phyloP scores from a whole-genome alignment of 176 grass and related monocot genomes.

The Microstegium vimineum region DNA sequence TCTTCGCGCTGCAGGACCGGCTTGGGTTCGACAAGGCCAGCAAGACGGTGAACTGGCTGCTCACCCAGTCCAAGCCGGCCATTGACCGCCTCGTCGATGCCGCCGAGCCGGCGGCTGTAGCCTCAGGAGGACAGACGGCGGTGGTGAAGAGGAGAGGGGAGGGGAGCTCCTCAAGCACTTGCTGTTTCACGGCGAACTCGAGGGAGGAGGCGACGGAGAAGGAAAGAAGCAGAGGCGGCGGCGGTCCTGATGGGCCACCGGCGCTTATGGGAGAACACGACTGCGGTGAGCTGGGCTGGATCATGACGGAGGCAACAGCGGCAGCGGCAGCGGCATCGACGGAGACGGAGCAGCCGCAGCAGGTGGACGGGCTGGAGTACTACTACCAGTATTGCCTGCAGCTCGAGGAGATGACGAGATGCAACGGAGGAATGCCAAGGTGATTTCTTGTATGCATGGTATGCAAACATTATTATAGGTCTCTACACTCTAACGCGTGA shows the following conservation, averaged over 20 bases:
- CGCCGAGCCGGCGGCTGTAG: background rate
- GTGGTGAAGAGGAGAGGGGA: conserved; percentile 1
- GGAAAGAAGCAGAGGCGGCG: background rate
- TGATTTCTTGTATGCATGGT: conserved; percentile 48
- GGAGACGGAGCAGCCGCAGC: background rate
- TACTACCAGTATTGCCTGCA: conserved; percentile 35
- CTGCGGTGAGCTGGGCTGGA: conserved; percentile 2
- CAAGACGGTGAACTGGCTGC: conserved; percentile 80
- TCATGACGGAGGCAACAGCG: background rate
- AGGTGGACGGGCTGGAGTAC: conserved; percentile 40
- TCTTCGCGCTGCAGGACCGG: conserved; percentile 80
- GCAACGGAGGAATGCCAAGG: conserved; percentile 29
- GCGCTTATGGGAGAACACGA: background rate
- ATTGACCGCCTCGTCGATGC: conserved; percentile 45
- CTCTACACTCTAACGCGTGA: background rate
- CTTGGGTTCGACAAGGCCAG: conserved; percentile 92
- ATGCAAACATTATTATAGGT: background rate
- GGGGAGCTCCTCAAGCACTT: conserved; percentile 21
- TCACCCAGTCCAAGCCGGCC: conserved; percentile 64
- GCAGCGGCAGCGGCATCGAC: background rate
- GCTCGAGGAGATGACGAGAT: conserved; percentile 32
- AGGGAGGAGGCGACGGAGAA: conserved; percentile 24
- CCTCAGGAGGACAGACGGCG: background rate
- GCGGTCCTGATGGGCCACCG: background rate
- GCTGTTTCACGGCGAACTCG: background rate